These are phyloP conservation scores for Capsicum chinense DNA, from an alignment of 257 asterid species.

Conservation along the genomic window DNA sequence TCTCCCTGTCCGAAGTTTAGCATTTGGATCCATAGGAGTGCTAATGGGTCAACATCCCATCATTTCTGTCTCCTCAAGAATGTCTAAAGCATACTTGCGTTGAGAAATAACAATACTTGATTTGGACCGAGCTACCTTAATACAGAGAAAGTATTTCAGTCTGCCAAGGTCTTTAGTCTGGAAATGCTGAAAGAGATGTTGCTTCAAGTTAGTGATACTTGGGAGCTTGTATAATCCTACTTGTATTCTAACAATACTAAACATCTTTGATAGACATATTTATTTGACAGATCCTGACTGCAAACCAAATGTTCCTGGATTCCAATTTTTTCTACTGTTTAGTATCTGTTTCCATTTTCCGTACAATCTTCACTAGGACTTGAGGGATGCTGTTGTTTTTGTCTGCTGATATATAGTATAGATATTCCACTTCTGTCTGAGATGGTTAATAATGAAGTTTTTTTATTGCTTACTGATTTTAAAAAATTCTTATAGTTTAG, in stretches of 20 bases:
- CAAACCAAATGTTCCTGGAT: neutral
- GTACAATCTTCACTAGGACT: neutral
- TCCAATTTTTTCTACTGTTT: neutral
- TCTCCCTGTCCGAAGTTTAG: too few relatives aligned
- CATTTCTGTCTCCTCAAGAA: too few relatives aligned
- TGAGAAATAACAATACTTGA: too few relatives aligned
- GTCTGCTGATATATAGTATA: neutral
- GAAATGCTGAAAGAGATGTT: too few relatives aligned
- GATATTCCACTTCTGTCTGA: neutral
- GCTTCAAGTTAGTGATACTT: too few relatives aligned
- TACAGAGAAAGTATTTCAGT: too few relatives aligned
- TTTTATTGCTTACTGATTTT: neutral
- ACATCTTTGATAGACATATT: neutral
- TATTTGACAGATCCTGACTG: slow-evolving; percentile 23
- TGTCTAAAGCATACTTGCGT: too few relatives aligned
- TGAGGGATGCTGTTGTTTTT: slow-evolving; percentile 11
- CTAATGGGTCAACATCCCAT: too few relatives aligned
- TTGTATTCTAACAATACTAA: neutral
- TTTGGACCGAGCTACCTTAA: too few relatives aligned
- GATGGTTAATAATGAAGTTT: neutral
- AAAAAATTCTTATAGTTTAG: neutral
- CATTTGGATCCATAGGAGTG: too few relatives aligned
- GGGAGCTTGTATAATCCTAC: too few relatives aligned
- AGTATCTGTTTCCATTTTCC: neutral
- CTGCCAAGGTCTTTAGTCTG: too few relatives aligned